Evolutionary conservation across 2,329 filamentous ascomycete genomes (phyloP), one percentile per base, ranked within the genome.

Genomic region (Sporothrix luriei): DNA sequence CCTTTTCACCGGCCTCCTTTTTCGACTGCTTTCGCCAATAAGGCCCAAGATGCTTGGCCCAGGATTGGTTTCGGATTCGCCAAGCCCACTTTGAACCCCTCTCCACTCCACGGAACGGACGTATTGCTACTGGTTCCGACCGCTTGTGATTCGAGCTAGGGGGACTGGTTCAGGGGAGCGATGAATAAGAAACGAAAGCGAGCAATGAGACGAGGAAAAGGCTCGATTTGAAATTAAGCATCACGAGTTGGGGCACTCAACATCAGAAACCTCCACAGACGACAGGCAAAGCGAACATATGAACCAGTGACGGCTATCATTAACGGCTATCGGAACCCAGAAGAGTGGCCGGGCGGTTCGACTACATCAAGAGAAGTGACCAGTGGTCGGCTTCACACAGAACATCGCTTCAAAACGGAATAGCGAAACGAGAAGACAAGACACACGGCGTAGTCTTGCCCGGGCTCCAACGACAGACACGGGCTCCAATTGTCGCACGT

Each of bases 11-110:
- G n/a, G 61, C 61, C 38, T 57, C 52, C 51, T 67, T 57, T 48
- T 54, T 54, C 24, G 49, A 51, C 49, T 48, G 19, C 24, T 59
- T 33, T 26, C 13, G n/a, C 49, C 16, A 61, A 29, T 2, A 57
- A 1, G 33, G 33, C 29, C 29, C 29, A 33, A 33, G 3, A 3
- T 33, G 33, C 1, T 7, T 6, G 57, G 38, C 38, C 26, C 33
- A 54, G 57, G 14, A 6, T n/a, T 55, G 26, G 69, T 71, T 72
- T 72, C 69, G 69, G 68, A 68, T 70, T 62, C 62, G 69, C 59
- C 52, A 69, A 51, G 64, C 21, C 68, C 40, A 61, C 24, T 54
- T 59, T 49, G 26, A 54, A 57, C 24, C 11, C 65, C 65, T 29
- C 51, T 57, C 38, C 65, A 48, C 65, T 48, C 24, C 38, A n/a